phyloP scores from a whole-genome alignment of 805 yeast genomes.

The Jamesozyma rosinii region DNA sequence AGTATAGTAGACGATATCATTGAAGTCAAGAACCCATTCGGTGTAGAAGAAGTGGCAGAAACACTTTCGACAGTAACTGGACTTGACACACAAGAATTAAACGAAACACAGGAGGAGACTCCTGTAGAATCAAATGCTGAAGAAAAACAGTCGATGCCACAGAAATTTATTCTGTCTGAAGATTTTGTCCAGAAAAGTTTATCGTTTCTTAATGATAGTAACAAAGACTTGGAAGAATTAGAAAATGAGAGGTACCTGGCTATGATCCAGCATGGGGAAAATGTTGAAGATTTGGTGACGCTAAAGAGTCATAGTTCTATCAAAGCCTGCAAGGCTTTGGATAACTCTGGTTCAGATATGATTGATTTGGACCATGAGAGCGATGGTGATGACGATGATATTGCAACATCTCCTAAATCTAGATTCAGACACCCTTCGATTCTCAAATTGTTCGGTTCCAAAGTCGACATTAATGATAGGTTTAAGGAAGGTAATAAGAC shows the following conservation, averaged over 20 bases:
- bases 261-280: conserved; percentile 25
- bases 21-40: conserved; percentile 28
- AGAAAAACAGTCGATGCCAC: conserved; percentile 22
- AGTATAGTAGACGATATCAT: conserved; percentile 44
- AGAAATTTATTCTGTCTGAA: conserved; percentile 38
- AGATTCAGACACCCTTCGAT: conserved; percentile 35
- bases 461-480: conserved; percentile 31
- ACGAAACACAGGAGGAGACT: conserved; percentile 8
- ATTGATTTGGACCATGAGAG: conserved; percentile 16
- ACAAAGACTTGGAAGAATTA: conserved; percentile 26
- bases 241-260: conserved; percentile 26
- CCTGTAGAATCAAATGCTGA: conserved; percentile 7
- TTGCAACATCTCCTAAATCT: conserved; percentile 4
- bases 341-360: conserved; percentile 1
- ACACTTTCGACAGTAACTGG: conserved; percentile 1
- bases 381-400: conserved; percentile 5
- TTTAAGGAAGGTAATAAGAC: conserved; percentile 36
- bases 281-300: conserved; percentile 36
- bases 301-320: conserved; percentile 38
- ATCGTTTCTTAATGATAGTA: conserved; percentile 38
- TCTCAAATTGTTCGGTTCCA: conserved; percentile 38
- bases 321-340: conserved; percentile 18
- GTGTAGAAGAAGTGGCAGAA: conserved; percentile 23
- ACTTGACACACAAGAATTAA: conserved; percentile 16
- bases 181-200: conserved; percentile 48